Percentiles rank a stretch among this genome's conserved stretches.
Conservation (phyloP, 805 yeast genomes). For the Komagataella ulmi region DNA sequence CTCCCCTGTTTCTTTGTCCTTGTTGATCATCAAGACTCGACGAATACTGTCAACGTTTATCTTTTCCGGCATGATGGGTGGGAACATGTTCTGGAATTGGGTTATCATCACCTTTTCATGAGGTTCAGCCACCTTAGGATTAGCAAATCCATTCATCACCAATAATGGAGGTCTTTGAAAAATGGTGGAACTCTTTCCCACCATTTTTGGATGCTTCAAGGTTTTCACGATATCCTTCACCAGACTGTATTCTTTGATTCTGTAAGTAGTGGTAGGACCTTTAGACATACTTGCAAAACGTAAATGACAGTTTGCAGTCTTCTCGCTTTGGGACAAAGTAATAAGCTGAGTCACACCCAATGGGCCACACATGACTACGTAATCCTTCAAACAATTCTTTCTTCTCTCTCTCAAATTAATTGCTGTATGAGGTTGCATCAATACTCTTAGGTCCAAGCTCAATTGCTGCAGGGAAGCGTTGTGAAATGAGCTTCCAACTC, state of each 20-base stretch:
- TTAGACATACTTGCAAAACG: conserved; percentile 81
- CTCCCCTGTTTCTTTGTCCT: conserved; percentile 52
- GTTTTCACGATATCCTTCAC: conserved; percentile 65
- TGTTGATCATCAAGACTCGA: conserved; percentile 75
- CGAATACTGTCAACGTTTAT: conserved; percentile 65
- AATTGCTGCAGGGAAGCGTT: conserved; percentile 77
- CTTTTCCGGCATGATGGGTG: conserved; percentile 79
- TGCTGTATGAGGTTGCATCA: conserved; percentile 97
- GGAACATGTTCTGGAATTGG: conserved; percentile 90
- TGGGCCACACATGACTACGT: conserved; percentile 98
- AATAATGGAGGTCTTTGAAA: conserved; percentile 73
- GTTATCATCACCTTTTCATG: conserved; percentile 79
- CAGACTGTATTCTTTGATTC: conserved; percentile 63
- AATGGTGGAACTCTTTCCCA: conserved; percentile 50
- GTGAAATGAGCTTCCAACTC: conserved; percentile 60
- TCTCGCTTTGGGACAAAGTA: conserved; percentile 71
- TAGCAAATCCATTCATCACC: conserved; percentile 83
- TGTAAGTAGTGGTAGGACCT: conserved; percentile 88
- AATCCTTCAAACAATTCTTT: conserved; percentile 79
- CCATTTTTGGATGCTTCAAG: conserved; percentile 67
- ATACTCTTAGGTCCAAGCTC: conserved; percentile 73
- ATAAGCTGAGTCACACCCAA: conserved; percentile 83
- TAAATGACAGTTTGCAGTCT: conserved; percentile 67
- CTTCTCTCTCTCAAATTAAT: conserved; percentile 77
- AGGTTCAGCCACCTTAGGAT: conserved; percentile 47